phyloP scores from a whole-genome alignment of 2,329 filamentous ascomycete species.

The Exserohilum turcica region DNA sequence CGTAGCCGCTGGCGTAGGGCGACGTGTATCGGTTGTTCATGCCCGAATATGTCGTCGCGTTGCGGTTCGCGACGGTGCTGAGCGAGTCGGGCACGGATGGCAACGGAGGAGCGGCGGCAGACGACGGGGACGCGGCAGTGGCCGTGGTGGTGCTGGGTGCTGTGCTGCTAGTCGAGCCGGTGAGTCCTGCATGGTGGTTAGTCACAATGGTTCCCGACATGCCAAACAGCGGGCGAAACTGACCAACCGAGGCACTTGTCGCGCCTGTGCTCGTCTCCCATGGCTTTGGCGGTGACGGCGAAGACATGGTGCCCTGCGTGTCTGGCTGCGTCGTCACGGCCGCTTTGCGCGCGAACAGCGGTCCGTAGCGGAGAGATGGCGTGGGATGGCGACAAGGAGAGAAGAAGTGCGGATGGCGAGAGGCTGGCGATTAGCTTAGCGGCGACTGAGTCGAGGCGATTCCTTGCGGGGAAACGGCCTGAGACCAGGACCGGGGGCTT shows the following conservation, averaged over 20 bases:
- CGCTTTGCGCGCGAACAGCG: constrained; percentile 23
- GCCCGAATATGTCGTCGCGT: constrained; percentile 79
- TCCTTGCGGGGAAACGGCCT: constrained; percentile 17
- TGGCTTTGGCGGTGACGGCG: constrained; percentile 87
- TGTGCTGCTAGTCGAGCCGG: constrained; percentile 45
- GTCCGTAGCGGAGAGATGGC: constrained; percentile 4
- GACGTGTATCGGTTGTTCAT: constrained; percentile 61
- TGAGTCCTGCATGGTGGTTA: constrained; percentile 41
- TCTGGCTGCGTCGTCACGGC: constrained; percentile 20
- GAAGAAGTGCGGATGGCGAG: constrained; percentile 11
- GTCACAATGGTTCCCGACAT: constrained; percentile 23
- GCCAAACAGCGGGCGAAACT: constrained; percentile 24
- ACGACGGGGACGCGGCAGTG: constrained; percentile 39
- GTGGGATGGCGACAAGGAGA: constrained; percentile 16
- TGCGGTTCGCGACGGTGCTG: constrained; percentile 80
- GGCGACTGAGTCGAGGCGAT: constrained; percentile 10
- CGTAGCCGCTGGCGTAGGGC: constrained; percentile 54
- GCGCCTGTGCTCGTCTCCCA: constrained; percentile 83
- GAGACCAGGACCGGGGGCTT: constrained; percentile 2
- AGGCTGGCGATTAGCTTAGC: constrained; percentile 13
- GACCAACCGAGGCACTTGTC: constrained; percentile 48
- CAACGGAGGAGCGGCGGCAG: constrained; percentile 65
- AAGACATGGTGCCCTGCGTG: constrained; percentile 55
- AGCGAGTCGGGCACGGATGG: constrained; percentile 82
- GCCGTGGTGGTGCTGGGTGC: constrained; percentile 47